Evolutionary conservation across 2,329 filamentous ascomycete genomes (phyloP).

Genomic region (Trichophyton schoenleinii): DNA sequence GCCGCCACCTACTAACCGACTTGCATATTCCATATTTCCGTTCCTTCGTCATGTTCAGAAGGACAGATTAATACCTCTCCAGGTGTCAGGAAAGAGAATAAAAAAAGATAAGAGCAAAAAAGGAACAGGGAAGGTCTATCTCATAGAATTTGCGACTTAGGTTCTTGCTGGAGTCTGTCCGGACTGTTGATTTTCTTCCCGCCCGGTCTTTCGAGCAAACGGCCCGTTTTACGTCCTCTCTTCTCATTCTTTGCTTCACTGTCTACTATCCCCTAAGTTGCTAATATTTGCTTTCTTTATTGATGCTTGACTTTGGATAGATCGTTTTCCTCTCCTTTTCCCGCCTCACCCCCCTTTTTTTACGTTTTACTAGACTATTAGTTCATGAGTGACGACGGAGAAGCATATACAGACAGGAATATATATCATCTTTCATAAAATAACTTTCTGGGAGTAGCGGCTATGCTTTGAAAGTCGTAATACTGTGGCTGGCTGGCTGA

Average conservation of each 20-base stretch:
- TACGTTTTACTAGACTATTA: neutral
- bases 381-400: neutral
- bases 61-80: neutral
- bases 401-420: constrained; percentile 2
- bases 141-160: neutral
- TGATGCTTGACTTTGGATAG: neutral
- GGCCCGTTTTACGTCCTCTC: neutral
- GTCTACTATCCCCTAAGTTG: neutral
- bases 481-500: neutral
- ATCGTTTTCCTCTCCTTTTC: neutral
- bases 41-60: constrained; percentile 10
- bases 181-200: neutral
- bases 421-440: neutral
- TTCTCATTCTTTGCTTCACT: neutral
- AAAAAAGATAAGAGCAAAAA: neutral
- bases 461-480: neutral
- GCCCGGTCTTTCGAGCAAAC: too few relatives aligned
- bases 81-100: neutral
- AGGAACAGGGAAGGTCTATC: neutral
- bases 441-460: neutral
- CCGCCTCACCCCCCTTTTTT: neutral
- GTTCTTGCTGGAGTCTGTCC: neutral
- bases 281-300: neutral
- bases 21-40: too few relatives aligned
- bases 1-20: constrained; percentile 2